Conservation (phyloP, 257 asterid species). For the Solanum lycopersicoides region DNA sequence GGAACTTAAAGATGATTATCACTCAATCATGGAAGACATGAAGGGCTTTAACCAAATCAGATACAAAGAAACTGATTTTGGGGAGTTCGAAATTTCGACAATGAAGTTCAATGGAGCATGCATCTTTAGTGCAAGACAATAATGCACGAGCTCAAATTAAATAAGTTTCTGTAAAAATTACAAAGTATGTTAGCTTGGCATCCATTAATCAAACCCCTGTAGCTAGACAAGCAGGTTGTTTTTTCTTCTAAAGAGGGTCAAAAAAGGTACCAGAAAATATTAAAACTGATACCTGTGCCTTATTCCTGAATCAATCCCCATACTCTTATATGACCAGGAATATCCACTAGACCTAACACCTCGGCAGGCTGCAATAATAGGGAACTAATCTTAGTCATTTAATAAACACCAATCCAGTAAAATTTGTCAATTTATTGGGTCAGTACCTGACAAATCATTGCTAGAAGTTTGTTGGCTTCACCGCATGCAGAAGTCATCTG, state of each 20-base stretch:
- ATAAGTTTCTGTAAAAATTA: background rate
- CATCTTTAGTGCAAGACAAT: background rate
- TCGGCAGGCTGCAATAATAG: conserved; percentile 69
- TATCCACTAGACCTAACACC: conserved; percentile 85
- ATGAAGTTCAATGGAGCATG: background rate
- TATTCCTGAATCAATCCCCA: conserved; percentile 99
- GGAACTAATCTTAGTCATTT: background rate
- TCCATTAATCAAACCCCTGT: background rate
- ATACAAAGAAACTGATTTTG: background rate
- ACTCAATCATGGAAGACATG: background rate
- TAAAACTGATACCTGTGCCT: conserved; percentile 51
- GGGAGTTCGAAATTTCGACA: background rate
- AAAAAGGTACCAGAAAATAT: background rate
- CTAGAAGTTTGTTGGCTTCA: conserved; percentile 95
- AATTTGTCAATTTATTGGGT: background rate
- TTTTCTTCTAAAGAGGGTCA: background rate
- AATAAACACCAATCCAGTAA: background rate
- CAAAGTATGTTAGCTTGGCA: background rate
- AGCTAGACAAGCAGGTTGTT: background rate
- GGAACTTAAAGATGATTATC: background rate
- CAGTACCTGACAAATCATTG: conserved; percentile 95
- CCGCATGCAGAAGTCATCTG: conserved; percentile 99
- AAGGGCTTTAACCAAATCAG: background rate
- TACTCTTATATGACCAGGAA: conserved; percentile 78
- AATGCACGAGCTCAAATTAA: background rate